Conservation (phyloP, 805 yeast species). For the Wickerhamiella spandovensis region DNA sequence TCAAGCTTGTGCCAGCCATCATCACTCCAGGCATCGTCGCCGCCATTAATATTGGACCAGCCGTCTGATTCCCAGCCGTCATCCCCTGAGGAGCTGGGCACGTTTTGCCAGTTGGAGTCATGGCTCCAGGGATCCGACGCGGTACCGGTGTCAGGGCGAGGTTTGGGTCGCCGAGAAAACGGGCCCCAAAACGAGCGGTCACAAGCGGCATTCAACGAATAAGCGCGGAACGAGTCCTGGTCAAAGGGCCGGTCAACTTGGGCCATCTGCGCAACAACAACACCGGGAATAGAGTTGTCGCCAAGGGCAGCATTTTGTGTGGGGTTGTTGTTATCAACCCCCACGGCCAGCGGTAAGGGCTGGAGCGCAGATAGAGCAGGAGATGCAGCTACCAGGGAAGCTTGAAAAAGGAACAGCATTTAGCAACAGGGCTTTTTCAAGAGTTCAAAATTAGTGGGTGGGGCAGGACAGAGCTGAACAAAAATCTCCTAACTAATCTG, state of each 20-base stretch:
- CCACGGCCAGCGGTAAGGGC: neutral
- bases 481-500: too few species aligned
- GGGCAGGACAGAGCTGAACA: too few species aligned
- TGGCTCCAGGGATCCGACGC: neutral
- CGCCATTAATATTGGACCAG: neutral
- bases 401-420: neutral
- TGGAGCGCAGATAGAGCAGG: neutral
- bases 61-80: neutral
- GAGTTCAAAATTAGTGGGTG: neutral
- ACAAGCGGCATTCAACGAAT: neutral
- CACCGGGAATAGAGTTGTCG: neutral
- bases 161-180: neutral
- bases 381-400: neutral
- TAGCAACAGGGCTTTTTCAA: too few species aligned
- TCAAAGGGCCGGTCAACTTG: neutral
- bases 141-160: neutral
- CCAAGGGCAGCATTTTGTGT: neutral
- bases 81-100: neutral
- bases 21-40: neutral
- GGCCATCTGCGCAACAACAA: neutral
- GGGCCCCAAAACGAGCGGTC: neutral
- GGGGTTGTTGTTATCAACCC: too few species aligned
- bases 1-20: neutral
- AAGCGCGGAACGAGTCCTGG: neutral
- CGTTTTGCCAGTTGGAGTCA: neutral